Evolutionary conservation across 2,329 filamentous ascomycete species (phyloP).

Genomic region (Fusarium domesticum): DNA sequence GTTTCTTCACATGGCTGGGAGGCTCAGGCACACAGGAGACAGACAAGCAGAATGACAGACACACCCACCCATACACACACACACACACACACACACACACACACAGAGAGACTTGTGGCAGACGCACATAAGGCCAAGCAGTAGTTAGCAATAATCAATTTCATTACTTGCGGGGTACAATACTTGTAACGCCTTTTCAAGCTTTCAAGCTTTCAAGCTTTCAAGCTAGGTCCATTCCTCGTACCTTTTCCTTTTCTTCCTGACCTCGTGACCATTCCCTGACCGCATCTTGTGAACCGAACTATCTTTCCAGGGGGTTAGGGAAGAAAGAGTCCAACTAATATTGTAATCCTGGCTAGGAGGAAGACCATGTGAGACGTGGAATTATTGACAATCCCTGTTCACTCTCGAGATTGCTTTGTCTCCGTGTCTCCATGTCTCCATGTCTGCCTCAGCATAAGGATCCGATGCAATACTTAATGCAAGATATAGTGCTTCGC

Average conservation of each 20-base stretch:
- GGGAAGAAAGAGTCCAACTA: not conserved
- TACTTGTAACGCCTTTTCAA: not conserved
- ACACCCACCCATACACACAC: too few relatives aligned
- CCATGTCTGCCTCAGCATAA: too few relatives aligned
- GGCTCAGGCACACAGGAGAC: conserved; percentile 18
- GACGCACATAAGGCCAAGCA: too few relatives aligned
- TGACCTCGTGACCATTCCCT: conserved; percentile 13
- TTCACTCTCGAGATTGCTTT: too few relatives aligned
- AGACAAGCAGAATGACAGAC: conserved; percentile 9
- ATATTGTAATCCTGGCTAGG: not conserved
- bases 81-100: too few relatives aligned
- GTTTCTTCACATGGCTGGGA: conserved; percentile 12
- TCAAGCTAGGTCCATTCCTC: conserved; percentile 1
- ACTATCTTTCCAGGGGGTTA: not conserved
- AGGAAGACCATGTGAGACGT: not conserved
- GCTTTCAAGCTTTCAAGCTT: not conserved
- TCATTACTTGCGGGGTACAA: not conserved
- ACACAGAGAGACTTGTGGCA: too few relatives aligned
- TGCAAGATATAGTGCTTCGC: conserved; percentile 26
- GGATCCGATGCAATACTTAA: conserved; percentile 5
- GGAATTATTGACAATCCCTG: too few relatives aligned
- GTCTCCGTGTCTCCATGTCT: too few relatives aligned
- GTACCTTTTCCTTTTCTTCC: not conserved
- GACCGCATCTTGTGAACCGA: not conserved
- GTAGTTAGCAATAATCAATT: too few relatives aligned